Conservation (phyloP, 139 green algal genomes). For the Chlorella vulgaris region DNA sequence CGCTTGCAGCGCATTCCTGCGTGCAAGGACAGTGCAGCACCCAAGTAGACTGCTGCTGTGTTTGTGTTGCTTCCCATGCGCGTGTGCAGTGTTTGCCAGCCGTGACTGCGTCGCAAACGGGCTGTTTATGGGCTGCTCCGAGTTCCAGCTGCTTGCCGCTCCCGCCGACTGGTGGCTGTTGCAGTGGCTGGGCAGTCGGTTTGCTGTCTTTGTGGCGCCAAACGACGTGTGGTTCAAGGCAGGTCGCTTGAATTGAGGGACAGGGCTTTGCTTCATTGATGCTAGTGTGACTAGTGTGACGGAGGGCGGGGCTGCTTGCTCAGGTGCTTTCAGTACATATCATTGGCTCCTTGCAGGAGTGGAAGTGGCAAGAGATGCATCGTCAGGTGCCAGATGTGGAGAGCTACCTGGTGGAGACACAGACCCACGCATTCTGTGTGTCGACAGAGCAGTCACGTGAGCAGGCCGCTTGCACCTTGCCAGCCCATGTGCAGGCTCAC, state of each 20-base stretch:
- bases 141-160: slow-evolving; percentile 11
- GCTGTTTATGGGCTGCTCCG: slow-evolving; percentile 15
- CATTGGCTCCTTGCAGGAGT: background rate
- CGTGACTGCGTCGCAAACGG: background rate
- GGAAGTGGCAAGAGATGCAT: slow-evolving; percentile 25
- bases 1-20: too few relatives aligned
- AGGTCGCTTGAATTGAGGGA: background rate
- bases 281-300: too few relatives aligned
- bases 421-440: slow-evolving; percentile 27
- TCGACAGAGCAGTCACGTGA: slow-evolving; percentile 6
- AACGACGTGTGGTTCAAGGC: slow-evolving; percentile 26
- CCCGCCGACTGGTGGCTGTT: slow-evolving; percentile 33
- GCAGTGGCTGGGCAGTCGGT: background rate
- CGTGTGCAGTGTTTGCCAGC: background rate
- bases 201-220: background rate
- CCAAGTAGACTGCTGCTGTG: too few relatives aligned
- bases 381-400: slow-evolving; percentile 6
- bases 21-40: too few relatives aligned
- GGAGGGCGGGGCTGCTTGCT: too few relatives aligned
- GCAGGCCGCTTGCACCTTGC: background rate
- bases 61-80: background rate
- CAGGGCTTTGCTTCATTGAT: background rate
- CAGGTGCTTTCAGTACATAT: too few relatives aligned
- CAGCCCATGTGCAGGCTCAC: background rate
- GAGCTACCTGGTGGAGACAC: slow-evolving; percentile 9